Base-by-base conservation (phyloP, 495 filamentous ascomycete genomes). In the Beverwykella pulmonaria region DNA sequence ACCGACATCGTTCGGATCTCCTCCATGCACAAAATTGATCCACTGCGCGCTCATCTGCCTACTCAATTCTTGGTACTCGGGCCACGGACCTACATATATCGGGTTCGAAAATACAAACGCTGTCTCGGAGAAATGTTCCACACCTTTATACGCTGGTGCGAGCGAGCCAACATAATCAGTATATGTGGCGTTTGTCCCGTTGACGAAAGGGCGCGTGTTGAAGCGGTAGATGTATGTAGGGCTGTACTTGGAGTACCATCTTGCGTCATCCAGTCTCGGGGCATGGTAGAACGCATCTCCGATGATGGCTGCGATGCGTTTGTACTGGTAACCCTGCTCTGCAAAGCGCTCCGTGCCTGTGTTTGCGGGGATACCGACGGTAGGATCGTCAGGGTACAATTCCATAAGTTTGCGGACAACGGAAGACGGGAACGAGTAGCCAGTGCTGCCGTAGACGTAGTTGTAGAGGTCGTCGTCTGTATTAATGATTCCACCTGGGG, bases 211-310 rank as follows among this genome's bases (percentile, higher is more conserved):
- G 2, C 70, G 56, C 14, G 70, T 72, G 54, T 69, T 72, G 70
- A 72, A 72, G 27, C 70, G 65, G 63, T 72, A 72, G 48, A 72
- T 69, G 66, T 66, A 72, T 9, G 70, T 72, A 1, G 61, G 58
- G 17, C 48, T 49, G 62, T 63, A 66, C 39, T 66, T 62, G 22
- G 70, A 61, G 53, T 72, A 72, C 27, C 44, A 50, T 15, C 70
- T 66, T 19, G 70, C 70, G 23, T 72, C 70, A 27, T 63, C 62
- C 0, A 69, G 56, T 4, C 70, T 53, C 1, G 70, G 50, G 17
- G 70, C 70, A 34, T 72, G 70, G 58, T 69, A 72, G 59, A 72
- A 72, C 4, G 61, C 70, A 48, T 72, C 70, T 1, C 70, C 70
- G 2, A 72, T 50, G 12, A 69, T 72, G 1, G 70, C 70, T 14